A percentile compares a stretch with the other conserved stretches of the same genome.
Evolutionary conservation across 495 filamentous ascomycete genomes (phyloP).

Genomic region (Lasiosphaeris hirsuta): DNA sequence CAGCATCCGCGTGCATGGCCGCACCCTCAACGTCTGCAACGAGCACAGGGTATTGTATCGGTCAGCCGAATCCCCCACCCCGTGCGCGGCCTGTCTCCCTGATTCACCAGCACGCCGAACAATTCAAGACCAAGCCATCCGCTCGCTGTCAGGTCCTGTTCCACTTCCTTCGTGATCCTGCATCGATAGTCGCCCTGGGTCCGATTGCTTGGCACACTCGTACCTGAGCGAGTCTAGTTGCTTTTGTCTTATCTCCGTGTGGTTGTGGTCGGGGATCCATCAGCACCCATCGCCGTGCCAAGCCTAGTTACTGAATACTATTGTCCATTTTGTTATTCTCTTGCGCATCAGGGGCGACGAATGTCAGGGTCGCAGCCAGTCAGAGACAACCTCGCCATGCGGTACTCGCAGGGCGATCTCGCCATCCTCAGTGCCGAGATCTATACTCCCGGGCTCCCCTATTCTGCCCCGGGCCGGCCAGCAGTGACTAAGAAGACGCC

Average conservation of each 20-base stretch:
- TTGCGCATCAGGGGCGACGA: background rate
- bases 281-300: background rate
- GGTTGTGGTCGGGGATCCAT: background rate
- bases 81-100: background rate
- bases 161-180: background rate
- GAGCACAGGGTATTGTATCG: background rate
- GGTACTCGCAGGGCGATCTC: conserved; percentile 34
- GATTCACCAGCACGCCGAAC: background rate
- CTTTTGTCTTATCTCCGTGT: background rate
- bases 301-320: background rate
- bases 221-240: too few species aligned
- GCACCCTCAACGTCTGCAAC: background rate
- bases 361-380: background rate
- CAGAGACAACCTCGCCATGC: conserved; percentile 24
- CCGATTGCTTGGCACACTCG: too few species aligned
- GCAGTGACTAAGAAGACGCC: conserved; percentile 20
- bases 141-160: background rate
- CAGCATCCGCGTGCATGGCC: background rate
- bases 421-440: conserved; percentile 49
- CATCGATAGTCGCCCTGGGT: background rate
- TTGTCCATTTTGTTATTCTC: background rate
- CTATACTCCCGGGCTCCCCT: conserved; percentile 36
- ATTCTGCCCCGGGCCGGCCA: conserved; percentile 9
- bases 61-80: background rate
- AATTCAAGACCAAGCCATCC: background rate